These are phyloP conservation scores for Aegilops umbellulata DNA, from an alignment of 176 grass and related monocot genomes.

Conservation along the genomic window DNA sequence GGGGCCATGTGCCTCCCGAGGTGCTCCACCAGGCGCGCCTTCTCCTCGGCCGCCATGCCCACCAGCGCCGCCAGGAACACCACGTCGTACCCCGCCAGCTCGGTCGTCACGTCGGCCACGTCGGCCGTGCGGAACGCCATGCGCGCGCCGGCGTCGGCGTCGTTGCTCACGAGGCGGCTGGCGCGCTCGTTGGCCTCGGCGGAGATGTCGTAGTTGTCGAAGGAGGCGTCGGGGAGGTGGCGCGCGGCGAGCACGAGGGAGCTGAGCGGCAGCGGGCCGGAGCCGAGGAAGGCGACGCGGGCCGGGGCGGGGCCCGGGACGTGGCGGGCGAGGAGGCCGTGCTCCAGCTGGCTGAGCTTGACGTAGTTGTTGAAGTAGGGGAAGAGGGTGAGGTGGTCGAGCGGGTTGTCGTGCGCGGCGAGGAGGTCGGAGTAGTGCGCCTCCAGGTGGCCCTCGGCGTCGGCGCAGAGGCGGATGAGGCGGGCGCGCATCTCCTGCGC, in stretches of 20 bases:
- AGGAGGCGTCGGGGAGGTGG: conserved; percentile 36
- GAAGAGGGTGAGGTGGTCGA: conserved; percentile 58
- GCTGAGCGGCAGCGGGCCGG: conserved; percentile 68
- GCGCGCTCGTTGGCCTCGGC: conserved; percentile 59
- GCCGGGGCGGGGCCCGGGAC: conserved; percentile 24
- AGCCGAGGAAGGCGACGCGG: conserved; percentile 64
- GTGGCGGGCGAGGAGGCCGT: conserved; percentile 56
- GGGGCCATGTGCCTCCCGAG: conserved; percentile 68
- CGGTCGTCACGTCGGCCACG: conserved; percentile 44
- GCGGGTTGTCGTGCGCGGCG: conserved; percentile 60
- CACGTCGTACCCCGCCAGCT: conserved; percentile 46
- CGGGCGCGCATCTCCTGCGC: conserved; percentile 61
- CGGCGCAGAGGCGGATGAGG: conserved; percentile 56
- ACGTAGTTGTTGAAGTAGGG: conserved; percentile 91
- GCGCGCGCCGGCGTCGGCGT: conserved; percentile 31
- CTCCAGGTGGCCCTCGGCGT: conserved; percentile 78
- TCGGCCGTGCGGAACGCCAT: conserved; percentile 71
- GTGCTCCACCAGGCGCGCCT: conserved; percentile 63
- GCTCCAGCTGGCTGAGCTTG: conserved; percentile 67
- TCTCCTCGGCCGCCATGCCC: conserved; percentile 66
- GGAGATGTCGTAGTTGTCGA: conserved; percentile 62
- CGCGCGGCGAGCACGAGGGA: conserved; percentile 49
- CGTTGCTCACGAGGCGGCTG: conserved; percentile 47
- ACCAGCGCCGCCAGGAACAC: conserved; percentile 98
- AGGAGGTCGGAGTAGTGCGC: conserved; percentile 80